Evolutionary conservation across 352 stramenopile genomes (phyloP), one percentile per base, ranked within the genome.

Genomic region (Pythium myriotylum): DNA sequence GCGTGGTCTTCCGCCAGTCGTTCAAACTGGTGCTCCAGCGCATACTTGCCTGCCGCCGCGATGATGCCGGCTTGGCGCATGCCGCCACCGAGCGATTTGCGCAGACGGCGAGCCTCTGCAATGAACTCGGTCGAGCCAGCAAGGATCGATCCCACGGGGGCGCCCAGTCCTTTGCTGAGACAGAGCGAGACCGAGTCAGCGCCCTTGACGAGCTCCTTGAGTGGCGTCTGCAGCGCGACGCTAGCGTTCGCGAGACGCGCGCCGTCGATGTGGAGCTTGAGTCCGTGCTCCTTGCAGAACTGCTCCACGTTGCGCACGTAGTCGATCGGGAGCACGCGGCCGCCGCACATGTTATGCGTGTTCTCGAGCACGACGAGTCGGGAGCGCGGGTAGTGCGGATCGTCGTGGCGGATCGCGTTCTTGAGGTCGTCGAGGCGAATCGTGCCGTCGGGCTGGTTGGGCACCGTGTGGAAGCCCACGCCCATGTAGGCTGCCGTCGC

Each of bases 281-380:
- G 77, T 12, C 81, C 67, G 56, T 77, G 77, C 33, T 92, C 69
- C 20, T 82, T 62, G 49, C 88, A 91, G 42, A 97, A 81, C 20
- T 65, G 64, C 42, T 81, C 81, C 12, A 97, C 76, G 9, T 79
- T 45, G 45, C 83, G 71, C 51, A 98, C 78, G 70, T 97, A 98
- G 6, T 68, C 50, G 7, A 84, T 55, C 14, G 93, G 76, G 26
- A 99, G 77, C 22, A 97, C 82, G 13, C 92, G 79, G 4, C 97
- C 97, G 24, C 97, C 97, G 33, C 96, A 94, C 51, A 92, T 93
- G 74, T 99, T 99, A 60, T 99, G 97, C 42, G 97, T 99, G 78
- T 99, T 99, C 72, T 99, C 97, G 17, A 99, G 74, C 70, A 79
- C 86, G 8, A 99, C 85, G 23, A 99, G 74, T 14, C 75, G 72